phyloP scores from a whole-genome alignment of 352 stramenopile genomes.

The Pythium diclinum region DNA sequence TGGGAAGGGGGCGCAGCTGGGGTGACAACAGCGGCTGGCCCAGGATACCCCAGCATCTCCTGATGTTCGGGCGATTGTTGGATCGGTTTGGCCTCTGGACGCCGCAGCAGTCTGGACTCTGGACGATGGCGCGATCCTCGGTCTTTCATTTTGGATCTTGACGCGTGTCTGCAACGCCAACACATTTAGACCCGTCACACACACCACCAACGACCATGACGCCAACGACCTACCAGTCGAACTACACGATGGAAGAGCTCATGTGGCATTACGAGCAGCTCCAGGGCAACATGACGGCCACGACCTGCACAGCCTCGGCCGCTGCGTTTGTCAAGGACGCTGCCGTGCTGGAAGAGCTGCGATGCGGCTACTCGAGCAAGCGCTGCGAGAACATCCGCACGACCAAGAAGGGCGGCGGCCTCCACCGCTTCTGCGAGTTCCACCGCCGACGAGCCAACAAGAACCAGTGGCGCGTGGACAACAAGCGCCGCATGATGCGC shows the following conservation, averaged over 20 bases:
- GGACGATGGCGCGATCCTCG: not conserved
- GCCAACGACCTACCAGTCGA: constrained; percentile 5
- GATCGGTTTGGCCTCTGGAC: not conserved
- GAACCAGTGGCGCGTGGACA: constrained; percentile 67
- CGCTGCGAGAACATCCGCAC: constrained; percentile 21
- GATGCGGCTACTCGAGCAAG: constrained; percentile 21
- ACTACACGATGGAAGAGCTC: constrained; percentile 22
- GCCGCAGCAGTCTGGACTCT: not conserved
- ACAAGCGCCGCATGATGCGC: constrained; percentile 38
- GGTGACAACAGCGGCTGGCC: constrained; percentile 1
- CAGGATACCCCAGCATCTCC: constrained; percentile 1
- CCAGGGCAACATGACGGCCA: constrained; percentile 10
- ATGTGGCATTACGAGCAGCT: constrained; percentile 27
- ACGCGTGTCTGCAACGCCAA: constrained; percentile 5
- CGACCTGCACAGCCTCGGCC: constrained; percentile 6
- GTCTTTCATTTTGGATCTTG: constrained; percentile 19
- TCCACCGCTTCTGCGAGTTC: constrained; percentile 19
- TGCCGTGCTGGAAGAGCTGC: constrained; percentile 14
- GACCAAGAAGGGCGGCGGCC: constrained; percentile 19
- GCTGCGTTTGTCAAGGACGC: constrained; percentile 11
- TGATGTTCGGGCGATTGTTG: not conserved
- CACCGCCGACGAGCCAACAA: constrained; percentile 71
- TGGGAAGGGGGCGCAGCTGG: constrained; percentile 5
- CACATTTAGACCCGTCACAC: not conserved
- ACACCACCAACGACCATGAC: not conserved